These are phyloP conservation scores for Entomortierella lignicola DNA, from an alignment of 192 early-diverging fungal genomes.

Conservation along the genomic window DNA sequence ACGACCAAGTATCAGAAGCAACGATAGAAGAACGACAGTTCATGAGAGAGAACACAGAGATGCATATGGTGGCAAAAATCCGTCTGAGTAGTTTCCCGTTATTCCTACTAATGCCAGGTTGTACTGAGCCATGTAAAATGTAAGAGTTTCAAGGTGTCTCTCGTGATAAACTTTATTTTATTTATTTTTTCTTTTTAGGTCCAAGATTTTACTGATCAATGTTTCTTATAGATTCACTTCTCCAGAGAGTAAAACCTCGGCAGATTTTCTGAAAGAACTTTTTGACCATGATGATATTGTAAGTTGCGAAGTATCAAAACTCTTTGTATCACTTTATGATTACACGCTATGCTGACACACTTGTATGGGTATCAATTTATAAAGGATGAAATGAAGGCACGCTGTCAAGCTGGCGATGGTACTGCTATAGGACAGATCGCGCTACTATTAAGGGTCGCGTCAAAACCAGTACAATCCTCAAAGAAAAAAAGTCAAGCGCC, in stretches of 20 bases:
- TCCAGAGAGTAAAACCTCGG: constrained; percentile 12
- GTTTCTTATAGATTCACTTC: constrained; percentile 14
- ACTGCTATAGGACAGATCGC: constrained; percentile 21
- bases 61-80: constrained; percentile 42
- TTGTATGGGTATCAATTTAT: background rate
- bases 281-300: constrained; percentile 32
- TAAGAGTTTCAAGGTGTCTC: no score
- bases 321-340: no score
- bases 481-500: constrained; percentile 15
- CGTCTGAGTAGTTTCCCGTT: constrained; percentile 21
- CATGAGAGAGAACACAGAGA: constrained; percentile 30
- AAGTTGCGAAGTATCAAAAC: background rate
- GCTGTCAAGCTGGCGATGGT: background rate
- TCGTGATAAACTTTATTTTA: no score
- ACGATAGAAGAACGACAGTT: background rate
- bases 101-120: constrained; percentile 20
- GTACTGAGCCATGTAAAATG: constrained; percentile 31
- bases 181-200: no score
- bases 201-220: background rate
- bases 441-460: constrained; percentile 16
- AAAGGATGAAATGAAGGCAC: constrained; percentile 25
- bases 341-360: no score
- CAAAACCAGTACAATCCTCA: background rate
- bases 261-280: constrained; percentile 14
- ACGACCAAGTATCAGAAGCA: background rate